phyloP scores from a whole-genome alignment of 495 filamentous ascomycete species.

The Penicillium odoratum region DNA sequence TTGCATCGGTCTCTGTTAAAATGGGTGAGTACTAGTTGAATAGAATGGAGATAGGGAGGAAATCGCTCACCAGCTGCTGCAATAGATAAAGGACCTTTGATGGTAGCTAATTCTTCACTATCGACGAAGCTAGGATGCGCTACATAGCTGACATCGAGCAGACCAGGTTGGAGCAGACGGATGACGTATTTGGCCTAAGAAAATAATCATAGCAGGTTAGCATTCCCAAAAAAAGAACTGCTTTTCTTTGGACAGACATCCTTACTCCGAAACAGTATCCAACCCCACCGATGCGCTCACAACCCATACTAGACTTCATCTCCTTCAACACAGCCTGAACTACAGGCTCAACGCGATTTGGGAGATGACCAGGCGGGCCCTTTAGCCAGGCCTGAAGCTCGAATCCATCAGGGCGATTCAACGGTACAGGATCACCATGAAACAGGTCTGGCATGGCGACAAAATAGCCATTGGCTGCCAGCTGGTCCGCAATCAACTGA shows the following conservation, averaged over 20 bases:
- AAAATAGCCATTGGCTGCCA: slow-evolving; percentile 74
- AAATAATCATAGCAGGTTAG: too few species aligned
- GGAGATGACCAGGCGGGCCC: slow-evolving; percentile 43
- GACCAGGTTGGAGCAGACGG: neutral
- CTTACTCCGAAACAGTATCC: slow-evolving; percentile 73
- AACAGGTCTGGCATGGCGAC: slow-evolving; percentile 63
- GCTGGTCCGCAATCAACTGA: slow-evolving; percentile 64
- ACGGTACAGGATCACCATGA: slow-evolving; percentile 33
- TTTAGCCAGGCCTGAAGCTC: slow-evolving; percentile 41
- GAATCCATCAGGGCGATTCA: slow-evolving; percentile 29
- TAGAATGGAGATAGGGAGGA: too few species aligned
- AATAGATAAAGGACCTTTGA: slow-evolving; percentile 50
- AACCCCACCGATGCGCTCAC: slow-evolving; percentile 32
- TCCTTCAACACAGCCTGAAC: slow-evolving; percentile 38
- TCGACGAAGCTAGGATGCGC: neutral
- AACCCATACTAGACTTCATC: slow-evolving; percentile 20
- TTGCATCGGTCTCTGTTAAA: slow-evolving; percentile 41
- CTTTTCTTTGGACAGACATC: neutral
- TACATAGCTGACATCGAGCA: neutral
- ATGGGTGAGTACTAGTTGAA: too few species aligned
- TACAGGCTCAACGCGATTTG: slow-evolving; percentile 59
- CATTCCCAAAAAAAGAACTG: too few species aligned
- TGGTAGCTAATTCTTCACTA: neutral
- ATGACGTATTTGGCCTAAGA: neutral
- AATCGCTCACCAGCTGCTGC: slow-evolving; percentile 36